Conservation (phyloP, 1,284 basidiomycete genomes). For the Tranzscheliella williamsii region DNA sequence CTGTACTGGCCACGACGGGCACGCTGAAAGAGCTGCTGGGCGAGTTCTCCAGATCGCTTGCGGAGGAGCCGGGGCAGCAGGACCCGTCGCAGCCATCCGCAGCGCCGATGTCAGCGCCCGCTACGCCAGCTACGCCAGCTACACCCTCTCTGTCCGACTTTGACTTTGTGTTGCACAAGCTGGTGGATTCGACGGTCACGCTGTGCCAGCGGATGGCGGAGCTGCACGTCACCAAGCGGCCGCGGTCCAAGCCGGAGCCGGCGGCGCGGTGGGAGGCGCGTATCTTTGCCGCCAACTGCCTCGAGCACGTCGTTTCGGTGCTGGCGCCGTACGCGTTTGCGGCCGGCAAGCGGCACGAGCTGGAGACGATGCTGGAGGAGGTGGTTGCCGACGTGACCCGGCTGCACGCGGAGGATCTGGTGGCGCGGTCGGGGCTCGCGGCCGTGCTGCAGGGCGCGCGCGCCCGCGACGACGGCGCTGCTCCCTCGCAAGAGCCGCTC, state of each 20-base stretch:
- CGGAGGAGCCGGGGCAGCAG: no score
- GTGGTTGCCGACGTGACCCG: conserved; percentile 1
- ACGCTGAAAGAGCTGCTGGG: conserved; percentile 49
- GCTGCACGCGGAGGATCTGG: conserved; percentile 9
- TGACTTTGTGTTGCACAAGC: conserved; percentile 29
- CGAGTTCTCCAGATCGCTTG: conserved; percentile 32
- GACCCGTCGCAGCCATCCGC: no score
- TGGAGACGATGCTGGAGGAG: not conserved
- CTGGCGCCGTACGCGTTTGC: conserved; percentile 16
- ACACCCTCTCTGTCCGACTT: conserved; percentile 15
- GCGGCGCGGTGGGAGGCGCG: conserved; percentile 28
- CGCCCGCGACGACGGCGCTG: not conserved
- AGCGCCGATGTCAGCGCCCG: no score
- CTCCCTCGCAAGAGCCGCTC: not conserved
- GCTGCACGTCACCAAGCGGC: conserved; percentile 5
- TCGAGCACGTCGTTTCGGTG: conserved; percentile 17
- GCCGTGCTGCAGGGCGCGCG: not conserved
- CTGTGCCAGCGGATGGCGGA: conserved; percentile 30
- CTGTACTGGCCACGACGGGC: conserved; percentile 19
- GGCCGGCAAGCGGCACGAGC: conserved; percentile 3
- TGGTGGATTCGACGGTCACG: conserved; percentile 39
- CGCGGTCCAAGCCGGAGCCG: conserved; percentile 4
- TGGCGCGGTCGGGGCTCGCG: conserved; percentile 9
- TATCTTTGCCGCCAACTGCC: conserved; percentile 40
- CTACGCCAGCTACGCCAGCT: no score